phyloP scores from a whole-genome alignment of 768 basidiomycete genomes.

The Tricholoma saponaceum region DNA sequence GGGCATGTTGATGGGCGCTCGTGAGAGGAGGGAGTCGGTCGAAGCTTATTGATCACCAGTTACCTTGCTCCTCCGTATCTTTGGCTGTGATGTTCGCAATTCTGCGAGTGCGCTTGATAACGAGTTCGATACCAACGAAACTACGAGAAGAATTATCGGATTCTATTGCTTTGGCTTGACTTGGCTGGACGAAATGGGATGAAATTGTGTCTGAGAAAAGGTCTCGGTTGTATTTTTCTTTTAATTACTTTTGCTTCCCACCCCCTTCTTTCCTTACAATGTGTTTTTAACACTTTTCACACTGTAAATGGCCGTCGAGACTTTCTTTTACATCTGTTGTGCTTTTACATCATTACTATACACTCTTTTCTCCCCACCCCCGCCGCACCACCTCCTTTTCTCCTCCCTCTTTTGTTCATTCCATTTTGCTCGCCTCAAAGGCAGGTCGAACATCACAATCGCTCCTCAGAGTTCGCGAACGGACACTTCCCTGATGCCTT shows the following conservation, averaged over 20 bases:
- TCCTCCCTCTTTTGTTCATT: not conserved
- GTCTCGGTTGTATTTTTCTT: conserved; percentile 10
- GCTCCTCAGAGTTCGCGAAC: not conserved
- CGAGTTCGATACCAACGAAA: conserved; percentile 1
- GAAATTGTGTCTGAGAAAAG: conserved; percentile 10
- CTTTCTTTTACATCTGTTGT: conserved; percentile 14
- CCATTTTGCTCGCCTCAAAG: not conserved
- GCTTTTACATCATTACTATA: conserved; percentile 16
- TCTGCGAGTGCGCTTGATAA: not conserved
- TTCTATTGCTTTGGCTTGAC: conserved; percentile 10
- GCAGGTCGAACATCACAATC: not conserved
- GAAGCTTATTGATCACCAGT: conserved; percentile 53
- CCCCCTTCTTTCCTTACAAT: conserved; percentile 9
- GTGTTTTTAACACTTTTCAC: conserved; percentile 8
- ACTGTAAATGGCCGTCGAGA: conserved; percentile 7
- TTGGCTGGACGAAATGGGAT: conserved; percentile 15
- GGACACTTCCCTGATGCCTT: not conserved
- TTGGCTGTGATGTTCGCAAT: not conserved
- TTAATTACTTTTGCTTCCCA: conserved; percentile 10
- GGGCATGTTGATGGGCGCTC: conserved; percentile 74
- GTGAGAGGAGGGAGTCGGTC: conserved; percentile 73
- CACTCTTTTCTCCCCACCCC: conserved; percentile 16
- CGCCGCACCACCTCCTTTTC: not conserved
- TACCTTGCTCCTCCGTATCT: not conserved
- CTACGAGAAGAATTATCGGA: conserved; percentile 8